phyloP scores from a whole-genome alignment of 306 rosid genomes.

The Cucurbita ficifolia region DNA sequence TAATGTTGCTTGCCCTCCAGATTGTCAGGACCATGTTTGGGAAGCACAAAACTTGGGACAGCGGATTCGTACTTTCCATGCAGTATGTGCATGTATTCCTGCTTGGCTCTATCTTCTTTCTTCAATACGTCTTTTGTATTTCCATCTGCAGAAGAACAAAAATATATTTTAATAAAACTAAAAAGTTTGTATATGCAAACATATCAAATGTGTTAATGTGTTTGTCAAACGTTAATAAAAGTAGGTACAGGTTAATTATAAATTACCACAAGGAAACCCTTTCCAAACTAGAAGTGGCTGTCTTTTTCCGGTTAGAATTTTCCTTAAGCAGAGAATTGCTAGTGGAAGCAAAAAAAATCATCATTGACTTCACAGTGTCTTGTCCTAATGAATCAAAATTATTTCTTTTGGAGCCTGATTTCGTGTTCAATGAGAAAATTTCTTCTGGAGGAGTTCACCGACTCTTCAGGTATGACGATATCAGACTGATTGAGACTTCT shows the following conservation, averaged over 20 bases:
- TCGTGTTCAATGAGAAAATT: slow-evolving; percentile 16
- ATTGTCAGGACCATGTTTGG: slow-evolving; percentile 28
- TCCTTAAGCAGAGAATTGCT: slow-evolving; percentile 56
- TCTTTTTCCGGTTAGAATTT: slow-evolving; percentile 29
- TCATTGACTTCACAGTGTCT: slow-evolving; percentile 67
- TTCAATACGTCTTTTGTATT: slow-evolving; percentile 21
- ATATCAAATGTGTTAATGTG: neutral
- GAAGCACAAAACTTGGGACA: slow-evolving; percentile 17
- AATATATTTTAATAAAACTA: slow-evolving; percentile 3
- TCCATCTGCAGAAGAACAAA: neutral
- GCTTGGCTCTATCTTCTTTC: slow-evolving; percentile 14
- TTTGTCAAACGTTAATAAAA: neutral
- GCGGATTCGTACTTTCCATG: slow-evolving; percentile 7
- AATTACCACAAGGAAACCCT: slow-evolving; percentile 13
- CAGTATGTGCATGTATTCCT: slow-evolving; percentile 19
- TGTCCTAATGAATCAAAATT: slow-evolving; percentile 44
- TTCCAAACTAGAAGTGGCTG: slow-evolving; percentile 14
- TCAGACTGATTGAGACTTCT: slow-evolving; percentile 12
- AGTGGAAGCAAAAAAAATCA: slow-evolving; percentile 74
- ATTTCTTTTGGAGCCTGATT: slow-evolving; percentile 22
- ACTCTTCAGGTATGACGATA: slow-evolving; percentile 21
- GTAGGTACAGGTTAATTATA: neutral
- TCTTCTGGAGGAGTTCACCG: slow-evolving; percentile 25
- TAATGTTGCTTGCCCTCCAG: slow-evolving; percentile 24
- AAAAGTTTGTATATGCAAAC: neutral